Base-by-base conservation (phyloP, 768 basidiomycete species). In the Amanita pseudoporphyria region DNA sequence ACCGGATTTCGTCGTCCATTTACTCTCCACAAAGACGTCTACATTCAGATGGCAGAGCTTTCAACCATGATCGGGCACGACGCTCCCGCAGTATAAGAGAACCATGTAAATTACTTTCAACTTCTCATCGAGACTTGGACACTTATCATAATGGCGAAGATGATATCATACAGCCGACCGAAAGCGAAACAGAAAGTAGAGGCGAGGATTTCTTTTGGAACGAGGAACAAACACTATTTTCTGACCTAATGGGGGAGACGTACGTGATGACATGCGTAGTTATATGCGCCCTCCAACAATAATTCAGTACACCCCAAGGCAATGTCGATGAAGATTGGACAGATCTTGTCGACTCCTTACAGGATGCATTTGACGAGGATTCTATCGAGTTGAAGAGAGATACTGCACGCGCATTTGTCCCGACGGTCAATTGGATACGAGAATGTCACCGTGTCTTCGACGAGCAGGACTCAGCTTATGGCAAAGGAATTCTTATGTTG, bases 171-270 rank as follows among this genome's bases (percentile, higher is more conserved):
- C 56, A 60, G 5, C 54, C 56, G 46, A 53, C 55, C 35, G 58
- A 61, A 10, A 53, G 58, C 19, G 65, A 65, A 14, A 56, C 58
- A 50, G 64, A 68, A 36, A 57, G 62, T 50, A 58, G 61, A 18
- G 54, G 55, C 16, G 59, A 62, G 5, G 54, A 63, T 19, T 77
- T 76, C 57, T 59, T 62, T 28, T 79, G 76, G 76, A 71, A 78
- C 33, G 72, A 76, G 53, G 76, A 77, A 56, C 62, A 59, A n/a
- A 76, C 76, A 2, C 65, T 79, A 30, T 67, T 76, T n/a, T 68
- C 71, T 13, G 71, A 71, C 38, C 62, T 79, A 18, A 59, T 78
- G 59, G 68, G 73, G 33, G 67, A 70, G 43, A 65, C 59, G 73
- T 73, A 59, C 53, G 63, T 52, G 21, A 38, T 45, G 5, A 43